Percentiles rank a stretch among this genome's conserved stretches.
These are phyloP conservation scores for Pseudomassariella vexata DNA, from an alignment of 2,329 filamentous ascomycete genomes.

Conservation along the genomic window DNA sequence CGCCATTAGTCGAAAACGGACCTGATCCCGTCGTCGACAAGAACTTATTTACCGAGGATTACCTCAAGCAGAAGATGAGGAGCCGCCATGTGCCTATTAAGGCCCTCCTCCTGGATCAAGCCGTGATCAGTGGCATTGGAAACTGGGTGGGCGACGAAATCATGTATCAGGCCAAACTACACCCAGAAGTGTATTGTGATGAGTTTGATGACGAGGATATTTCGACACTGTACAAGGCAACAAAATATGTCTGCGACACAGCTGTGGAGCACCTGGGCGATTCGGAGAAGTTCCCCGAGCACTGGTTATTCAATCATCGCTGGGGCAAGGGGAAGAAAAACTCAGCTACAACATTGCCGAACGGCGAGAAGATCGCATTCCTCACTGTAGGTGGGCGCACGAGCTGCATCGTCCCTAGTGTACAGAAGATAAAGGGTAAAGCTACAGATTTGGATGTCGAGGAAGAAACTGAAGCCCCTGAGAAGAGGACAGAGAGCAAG, in stretches of 20 bases:
- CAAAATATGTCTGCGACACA: conserved; percentile 73
- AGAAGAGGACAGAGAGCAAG: conserved; percentile 13
- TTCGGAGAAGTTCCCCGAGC: conserved; percentile 73
- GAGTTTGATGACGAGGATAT: conserved; percentile 70
- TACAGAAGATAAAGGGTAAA: conserved; percentile 72
- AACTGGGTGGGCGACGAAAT: conserved; percentile 98
- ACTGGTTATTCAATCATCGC: conserved; percentile 84
- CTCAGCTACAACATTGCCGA: conserved; percentile 62
- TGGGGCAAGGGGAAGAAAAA: conserved; percentile 87
- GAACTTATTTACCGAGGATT: conserved; percentile 69
- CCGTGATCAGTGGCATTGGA: conserved; percentile 83
- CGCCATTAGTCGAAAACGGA: conserved; percentile 84
- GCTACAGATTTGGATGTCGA: conserved; percentile 33
- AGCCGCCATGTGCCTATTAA: conserved; percentile 84
- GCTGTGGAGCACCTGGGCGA: conserved; percentile 77
- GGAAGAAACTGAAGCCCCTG: conserved; percentile 17
- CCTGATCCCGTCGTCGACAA: conserved; percentile 86
- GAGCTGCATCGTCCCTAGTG: conserved; percentile 76
- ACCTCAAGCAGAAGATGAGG: conserved; percentile 64
- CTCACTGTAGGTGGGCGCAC: conserved; percentile 88
- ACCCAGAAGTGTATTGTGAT: conserved; percentile 90
- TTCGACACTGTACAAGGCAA: conserved; percentile 61
- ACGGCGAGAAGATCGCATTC: conserved; percentile 78
- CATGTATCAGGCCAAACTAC: conserved; percentile 79
- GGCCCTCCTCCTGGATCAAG: conserved; percentile 80